These are phyloP conservation scores for Coniella lustricola DNA, from an alignment of 2,329 filamentous ascomycete genomes.

Conservation along the genomic window DNA sequence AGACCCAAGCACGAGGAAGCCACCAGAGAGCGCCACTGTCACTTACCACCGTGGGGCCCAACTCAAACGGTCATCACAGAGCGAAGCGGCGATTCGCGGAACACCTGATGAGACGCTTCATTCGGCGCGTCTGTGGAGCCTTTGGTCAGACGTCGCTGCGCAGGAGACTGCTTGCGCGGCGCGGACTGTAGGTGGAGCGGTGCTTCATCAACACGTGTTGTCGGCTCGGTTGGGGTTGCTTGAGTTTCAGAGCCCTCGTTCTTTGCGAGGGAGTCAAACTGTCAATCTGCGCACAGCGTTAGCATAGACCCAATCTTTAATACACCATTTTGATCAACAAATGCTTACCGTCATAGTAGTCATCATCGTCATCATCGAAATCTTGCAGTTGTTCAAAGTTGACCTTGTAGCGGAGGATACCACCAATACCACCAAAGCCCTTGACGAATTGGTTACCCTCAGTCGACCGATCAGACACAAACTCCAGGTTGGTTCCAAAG, in stretches of 20 bases:
- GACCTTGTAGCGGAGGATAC: constrained; percentile 97
- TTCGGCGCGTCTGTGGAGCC: constrained; percentile 37
- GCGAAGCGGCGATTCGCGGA: constrained; percentile 61
- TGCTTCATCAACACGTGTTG: constrained; percentile 25
- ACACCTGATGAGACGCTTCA: constrained; percentile 42
- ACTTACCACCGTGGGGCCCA: constrained; percentile 17
- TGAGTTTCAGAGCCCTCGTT: constrained; percentile 75
- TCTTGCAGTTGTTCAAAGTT: constrained; percentile 99
- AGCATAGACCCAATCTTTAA: not conserved
- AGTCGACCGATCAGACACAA: constrained; percentile 93
- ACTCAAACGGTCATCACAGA: constrained; percentile 58
- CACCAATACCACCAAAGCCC: constrained; percentile 97
- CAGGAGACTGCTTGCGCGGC: constrained; percentile 26
- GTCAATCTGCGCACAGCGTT: constrained; percentile 60
- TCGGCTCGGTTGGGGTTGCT: constrained; percentile 36
- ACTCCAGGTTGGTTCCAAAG: constrained; percentile 91
- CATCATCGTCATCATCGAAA: constrained; percentile 83
- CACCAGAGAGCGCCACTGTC: no score
- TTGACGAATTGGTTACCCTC: constrained; percentile 99
- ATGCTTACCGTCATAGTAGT: constrained; percentile 66
- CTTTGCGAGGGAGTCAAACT: constrained; percentile 75
- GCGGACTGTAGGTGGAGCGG: constrained; percentile 36
- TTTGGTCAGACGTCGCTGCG: constrained; percentile 41
- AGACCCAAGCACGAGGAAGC: not conserved
- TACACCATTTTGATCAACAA: not conserved